These are phyloP conservation scores for Metarhizium album DNA, from an alignment of 2,329 filamentous ascomycete species.

Conservation along the genomic window DNA sequence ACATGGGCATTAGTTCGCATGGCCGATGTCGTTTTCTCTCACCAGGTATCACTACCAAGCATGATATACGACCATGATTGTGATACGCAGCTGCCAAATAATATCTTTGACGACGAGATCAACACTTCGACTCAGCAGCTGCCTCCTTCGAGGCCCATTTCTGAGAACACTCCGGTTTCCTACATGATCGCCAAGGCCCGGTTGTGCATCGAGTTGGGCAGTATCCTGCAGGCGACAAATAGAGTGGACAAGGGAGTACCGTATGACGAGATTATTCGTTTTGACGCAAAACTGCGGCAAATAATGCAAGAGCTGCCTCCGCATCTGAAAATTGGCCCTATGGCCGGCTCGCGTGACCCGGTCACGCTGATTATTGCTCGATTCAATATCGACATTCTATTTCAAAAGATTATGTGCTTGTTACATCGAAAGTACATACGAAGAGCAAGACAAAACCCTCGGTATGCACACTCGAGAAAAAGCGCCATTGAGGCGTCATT, in stretches of 20 bases:
- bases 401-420: slow-evolving; percentile 79
- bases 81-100: slow-evolving; percentile 64
- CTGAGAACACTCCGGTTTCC: slow-evolving; percentile 63
- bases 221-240: slow-evolving; percentile 56
- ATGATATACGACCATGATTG: slow-evolving; percentile 68
- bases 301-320: slow-evolving; percentile 61
- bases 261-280: slow-evolving; percentile 54
- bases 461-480: slow-evolving; percentile 75
- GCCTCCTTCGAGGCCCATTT: slow-evolving; percentile 54
- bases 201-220: slow-evolving; percentile 57
- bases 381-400: slow-evolving; percentile 74
- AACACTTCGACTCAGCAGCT: slow-evolving; percentile 56
- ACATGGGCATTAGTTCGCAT: slow-evolving; percentile 63
- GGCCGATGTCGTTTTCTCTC: slow-evolving; percentile 66
- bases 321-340: slow-evolving; percentile 62
- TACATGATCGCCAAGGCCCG: slow-evolving; percentile 69
- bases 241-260: slow-evolving; percentile 42
- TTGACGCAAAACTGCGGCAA: slow-evolving; percentile 51
- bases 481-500: slow-evolving; percentile 81
- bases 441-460: slow-evolving; percentile 64
- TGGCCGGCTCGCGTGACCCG: slow-evolving; percentile 69
- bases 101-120: slow-evolving; percentile 74
- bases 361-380: slow-evolving; percentile 78
- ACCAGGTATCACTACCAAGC: slow-evolving; percentile 53
- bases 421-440: slow-evolving; percentile 80